Evolutionary conservation across 345 rosid genomes (phyloP), one percentile per base, ranked within the genome.

Genomic region (Mangifera indica): DNA sequence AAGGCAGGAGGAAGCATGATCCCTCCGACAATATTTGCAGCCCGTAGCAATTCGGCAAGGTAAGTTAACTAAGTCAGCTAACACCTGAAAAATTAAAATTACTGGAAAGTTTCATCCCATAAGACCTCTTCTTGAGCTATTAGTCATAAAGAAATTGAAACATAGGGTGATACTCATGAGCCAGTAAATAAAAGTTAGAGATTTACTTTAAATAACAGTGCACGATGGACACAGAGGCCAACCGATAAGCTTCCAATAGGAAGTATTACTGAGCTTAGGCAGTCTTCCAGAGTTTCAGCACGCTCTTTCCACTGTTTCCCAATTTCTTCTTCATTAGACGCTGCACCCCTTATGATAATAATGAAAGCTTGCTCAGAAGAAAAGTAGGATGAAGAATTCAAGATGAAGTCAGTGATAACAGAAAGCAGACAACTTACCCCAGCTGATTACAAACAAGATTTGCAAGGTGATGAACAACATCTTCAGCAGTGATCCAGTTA

Each of bases 21-120:
- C 82, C 61, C 84, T 77, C 65, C 32, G 60, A 60, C 89, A 85
- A 78, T 79, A 83, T 72, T 76, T 85, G 76, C 89, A 83, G 49
- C 89, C 89, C 62, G 77, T 83, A 20, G 89, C 82, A 60, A 85
- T 83, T 78, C 89, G 85, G 73, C 89, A 85, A 1, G 89, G 89
- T 65, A 85, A 66, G 72, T 78, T 77, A 68, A 85, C 81, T 26
- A 74, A 66, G 75, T 83, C 87, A 17, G 89, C 85, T 25, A 86
- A 77, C 48, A 81, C 80, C 89, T 86, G 61, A 60, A 74, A 53
- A 14, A 51, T 14, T 52, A 59, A 46, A 60, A 46, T 51, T 54
- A 20, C 20, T 7, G 42, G 51, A 17, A 60, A 71, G 25, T 9
- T 71, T 53, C 46, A 66, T 71, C 46, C 54, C 10, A 24, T 46